phyloP scores from a whole-genome alignment of 257 asterid genomes.

The Asclepias syriaca region DNA sequence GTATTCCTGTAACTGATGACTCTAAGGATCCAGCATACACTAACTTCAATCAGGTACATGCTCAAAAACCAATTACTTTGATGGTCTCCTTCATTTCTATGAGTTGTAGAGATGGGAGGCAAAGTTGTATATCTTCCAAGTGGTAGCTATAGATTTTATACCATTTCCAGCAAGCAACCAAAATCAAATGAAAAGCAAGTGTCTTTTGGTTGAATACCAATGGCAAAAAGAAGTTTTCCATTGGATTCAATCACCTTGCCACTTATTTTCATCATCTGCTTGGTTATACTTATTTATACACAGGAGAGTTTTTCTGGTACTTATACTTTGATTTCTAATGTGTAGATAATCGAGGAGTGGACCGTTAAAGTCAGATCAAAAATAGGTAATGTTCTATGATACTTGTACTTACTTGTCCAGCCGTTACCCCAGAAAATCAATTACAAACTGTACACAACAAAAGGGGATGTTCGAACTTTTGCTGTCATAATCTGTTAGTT shows the following conservation, averaged over 20 bases:
- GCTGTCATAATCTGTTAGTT: not conserved
- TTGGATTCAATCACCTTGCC: constrained; percentile 23
- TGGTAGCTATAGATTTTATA: constrained; percentile 38
- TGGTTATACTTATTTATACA: not conserved
- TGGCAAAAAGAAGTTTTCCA: constrained; percentile 19
- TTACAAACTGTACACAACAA: not conserved
- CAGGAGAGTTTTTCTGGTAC: not conserved
- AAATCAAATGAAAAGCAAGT: too few relatives aligned
- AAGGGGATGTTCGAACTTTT: not conserved
- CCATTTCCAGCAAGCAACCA: constrained; percentile 10
- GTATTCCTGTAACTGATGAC: constrained; percentile 49
- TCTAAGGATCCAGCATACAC: constrained; percentile 53
- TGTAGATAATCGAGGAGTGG: constrained; percentile 92
- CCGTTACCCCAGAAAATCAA: not conserved
- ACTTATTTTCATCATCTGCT: constrained; percentile 17
- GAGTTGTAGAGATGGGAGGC: constrained; percentile 3
- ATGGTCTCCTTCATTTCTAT: not conserved
- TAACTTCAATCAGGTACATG: constrained; percentile 68
- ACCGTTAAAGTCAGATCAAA: constrained; percentile 57
- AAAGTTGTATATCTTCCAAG: constrained; percentile 47
- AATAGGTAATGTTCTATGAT: constrained; percentile 40
- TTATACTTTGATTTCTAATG: constrained; percentile 21
- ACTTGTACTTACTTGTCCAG: not conserved
- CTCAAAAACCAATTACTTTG: not conserved
- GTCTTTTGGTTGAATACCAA: not conserved